Percentiles rank a stretch among this genome's conserved stretches.
Evolutionary conservation across 2,329 filamentous ascomycete species (phyloP).

Genomic region (Rhexocercosporidium sp.): DNA sequence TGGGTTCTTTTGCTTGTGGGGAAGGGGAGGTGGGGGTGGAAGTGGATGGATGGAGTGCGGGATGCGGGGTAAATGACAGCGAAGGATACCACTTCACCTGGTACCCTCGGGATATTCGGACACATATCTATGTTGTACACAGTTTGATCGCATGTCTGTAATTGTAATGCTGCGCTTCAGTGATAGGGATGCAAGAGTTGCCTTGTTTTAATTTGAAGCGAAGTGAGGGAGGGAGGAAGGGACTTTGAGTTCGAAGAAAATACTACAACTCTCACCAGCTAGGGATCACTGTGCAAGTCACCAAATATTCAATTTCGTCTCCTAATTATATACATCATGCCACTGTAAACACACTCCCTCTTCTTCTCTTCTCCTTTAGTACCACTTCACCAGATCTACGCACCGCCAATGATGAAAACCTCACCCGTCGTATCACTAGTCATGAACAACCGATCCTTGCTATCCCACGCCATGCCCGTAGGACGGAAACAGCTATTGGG

Average conservation of each 20-base stretch:
- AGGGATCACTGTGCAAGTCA: too few relatives aligned
- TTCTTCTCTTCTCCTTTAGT: neutral
- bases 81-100: neutral
- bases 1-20: too few relatives aligned
- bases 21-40: neutral
- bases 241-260: too few relatives aligned
- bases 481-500: constrained; percentile 66
- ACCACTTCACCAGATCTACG: neutral
- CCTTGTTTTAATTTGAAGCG: too few relatives aligned
- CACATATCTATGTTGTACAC: neutral
- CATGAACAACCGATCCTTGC: constrained; percentile 24
- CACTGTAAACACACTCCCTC: too few relatives aligned
- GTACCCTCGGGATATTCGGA: neutral
- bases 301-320: too few relatives aligned
- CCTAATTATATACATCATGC: too few relatives aligned
- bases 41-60: neutral
- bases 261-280: too few relatives aligned
- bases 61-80: neutral
- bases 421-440: constrained; percentile 29
- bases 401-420: constrained; percentile 21
- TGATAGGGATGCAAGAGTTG: too few relatives aligned
- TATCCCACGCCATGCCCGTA: constrained; percentile 60
- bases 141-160: too few relatives aligned
- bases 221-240: too few relatives aligned
- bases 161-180: too few relatives aligned